These are phyloP conservation scores for Candida berthetii DNA, from an alignment of 805 yeast genomes.

Conservation along the genomic window DNA sequence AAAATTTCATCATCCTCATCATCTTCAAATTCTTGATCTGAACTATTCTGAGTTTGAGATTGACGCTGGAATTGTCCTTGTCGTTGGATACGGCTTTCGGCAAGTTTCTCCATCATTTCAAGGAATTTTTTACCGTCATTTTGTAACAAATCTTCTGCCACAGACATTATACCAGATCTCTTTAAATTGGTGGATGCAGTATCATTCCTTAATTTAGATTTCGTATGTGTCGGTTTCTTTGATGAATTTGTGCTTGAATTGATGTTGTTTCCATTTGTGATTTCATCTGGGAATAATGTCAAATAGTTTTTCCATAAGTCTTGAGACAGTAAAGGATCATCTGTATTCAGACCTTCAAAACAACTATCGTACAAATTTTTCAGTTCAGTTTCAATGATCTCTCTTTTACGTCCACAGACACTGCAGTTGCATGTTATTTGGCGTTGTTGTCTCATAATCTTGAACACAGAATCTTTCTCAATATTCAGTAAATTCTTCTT, in stretches of 20 bases:
- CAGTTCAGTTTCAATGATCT: constrained; percentile 69
- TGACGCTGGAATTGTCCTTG: constrained; percentile 13
- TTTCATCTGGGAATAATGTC: background rate
- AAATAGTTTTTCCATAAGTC: constrained; percentile 1
- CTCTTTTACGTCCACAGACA: constrained; percentile 70
- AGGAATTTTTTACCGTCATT: constrained; percentile 76
- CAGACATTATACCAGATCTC: constrained; percentile 42
- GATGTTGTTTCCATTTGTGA: background rate
- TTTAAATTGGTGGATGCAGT: constrained; percentile 2
- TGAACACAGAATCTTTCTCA: constrained; percentile 64
- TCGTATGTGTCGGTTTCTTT: background rate
- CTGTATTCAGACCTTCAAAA: constrained; percentile 32
- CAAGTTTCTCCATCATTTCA: constrained; percentile 73
- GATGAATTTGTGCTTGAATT: background rate
- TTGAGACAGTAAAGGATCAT: constrained; percentile 2
- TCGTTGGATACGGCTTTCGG: constrained; percentile 40
- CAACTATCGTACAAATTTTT: constrained; percentile 67
- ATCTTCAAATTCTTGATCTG: constrained; percentile 6
- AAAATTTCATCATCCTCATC: constrained; percentile 3
- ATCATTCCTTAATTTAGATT: background rate
- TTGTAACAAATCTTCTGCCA: constrained; percentile 75
- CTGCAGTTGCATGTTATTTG: constrained; percentile 60
- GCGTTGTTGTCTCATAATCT: constrained; percentile 55
- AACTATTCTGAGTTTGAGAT: constrained; percentile 3
- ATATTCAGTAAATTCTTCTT: constrained; percentile 57